Evolutionary conservation across 129 eudicot species (phyloP), one percentile per base, ranked within the genome.

Genomic region (Sambucus nigra): DNA sequence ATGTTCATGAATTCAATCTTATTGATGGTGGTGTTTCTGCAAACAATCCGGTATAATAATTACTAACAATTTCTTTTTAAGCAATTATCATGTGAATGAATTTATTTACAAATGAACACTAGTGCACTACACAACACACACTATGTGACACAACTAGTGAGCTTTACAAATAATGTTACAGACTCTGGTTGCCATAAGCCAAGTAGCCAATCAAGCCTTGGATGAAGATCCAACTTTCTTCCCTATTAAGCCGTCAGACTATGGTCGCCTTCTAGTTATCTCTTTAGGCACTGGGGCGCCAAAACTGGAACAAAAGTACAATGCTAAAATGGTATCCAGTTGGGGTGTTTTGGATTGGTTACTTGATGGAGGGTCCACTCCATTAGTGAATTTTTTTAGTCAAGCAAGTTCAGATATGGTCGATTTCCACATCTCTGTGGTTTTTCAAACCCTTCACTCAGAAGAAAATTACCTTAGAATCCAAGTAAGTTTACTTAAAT

Each of bases 321-420:
- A 53, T 0, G 94, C 87, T 5, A 69, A 55, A 10, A 48, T 27
- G 9, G 79, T 84, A 3, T 33, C 84, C 51, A 67, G 38, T 16
- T 83, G 94, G 94, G 87, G 94, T 27, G 35, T 70, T 51, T 69
- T 83, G 8, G 58, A 65, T 14, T 83, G 94, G 94, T 70, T 83
- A 1, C 79, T 60, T 59, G 44, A 68, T 24, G 55, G 70, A 25
- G 87, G 87, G n/a, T n/a, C n/a, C n/a, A n/a, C n/a, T n/a, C n/a
- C 94, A 1, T 41, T 83, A 27, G 5, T 79, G 3, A 72, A 75
- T 32, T 57, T 69, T 3, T 83, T 19, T 8, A 17, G 53, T 4
- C 87, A 79, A 21, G 94, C 87, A 6, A 76, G 83, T 59, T 69
- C 87, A 0, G 87, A 79, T 42, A 79, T 83, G 84, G 94, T 83